These are phyloP conservation scores for Saccharum spontaneum DNA, from an alignment of 176 grass and related monocot species.

Conservation along the genomic window DNA sequence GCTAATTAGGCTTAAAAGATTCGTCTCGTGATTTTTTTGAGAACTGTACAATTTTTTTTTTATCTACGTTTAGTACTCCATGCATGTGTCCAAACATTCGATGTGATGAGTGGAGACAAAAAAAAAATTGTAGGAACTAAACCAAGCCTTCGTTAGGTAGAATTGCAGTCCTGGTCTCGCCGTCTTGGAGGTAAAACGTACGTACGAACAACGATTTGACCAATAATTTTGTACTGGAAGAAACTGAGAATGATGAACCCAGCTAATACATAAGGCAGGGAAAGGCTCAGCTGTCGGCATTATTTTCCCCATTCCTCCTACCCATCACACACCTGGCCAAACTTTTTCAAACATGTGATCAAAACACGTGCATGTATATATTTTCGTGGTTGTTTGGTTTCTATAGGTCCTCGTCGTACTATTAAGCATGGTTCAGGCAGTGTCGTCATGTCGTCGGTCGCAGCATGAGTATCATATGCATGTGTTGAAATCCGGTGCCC, in stretches of 20 bases:
- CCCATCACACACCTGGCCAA: background rate
- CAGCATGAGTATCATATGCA: background rate
- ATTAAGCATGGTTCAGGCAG: background rate
- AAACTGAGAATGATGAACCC: background rate
- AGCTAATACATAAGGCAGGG: background rate
- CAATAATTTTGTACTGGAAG: background rate
- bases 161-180: slow-evolving; percentile 16
- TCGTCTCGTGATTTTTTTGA: no score
- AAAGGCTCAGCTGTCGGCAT: background rate
- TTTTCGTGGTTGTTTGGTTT: background rate
- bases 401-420: background rate
- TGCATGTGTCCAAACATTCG: no score
- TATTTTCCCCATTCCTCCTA: background rate
- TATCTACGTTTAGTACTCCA: no score
- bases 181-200: background rate
- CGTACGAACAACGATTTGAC: slow-evolving; percentile 17
- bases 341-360: background rate
- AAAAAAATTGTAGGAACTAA: no score
- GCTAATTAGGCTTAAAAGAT: no score
- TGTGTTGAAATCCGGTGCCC: background rate
- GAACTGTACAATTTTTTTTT: no score
- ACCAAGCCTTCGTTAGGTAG: no score
- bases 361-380: background rate
- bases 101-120: no score
- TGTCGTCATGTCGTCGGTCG: background rate